A percentile compares a stretch with the other conserved stretches of the same genome.
These are phyloP conservation scores for Neurospora sp. DNA, from an alignment of 495 filamentous ascomycete genomes.

Conservation along the genomic window DNA sequence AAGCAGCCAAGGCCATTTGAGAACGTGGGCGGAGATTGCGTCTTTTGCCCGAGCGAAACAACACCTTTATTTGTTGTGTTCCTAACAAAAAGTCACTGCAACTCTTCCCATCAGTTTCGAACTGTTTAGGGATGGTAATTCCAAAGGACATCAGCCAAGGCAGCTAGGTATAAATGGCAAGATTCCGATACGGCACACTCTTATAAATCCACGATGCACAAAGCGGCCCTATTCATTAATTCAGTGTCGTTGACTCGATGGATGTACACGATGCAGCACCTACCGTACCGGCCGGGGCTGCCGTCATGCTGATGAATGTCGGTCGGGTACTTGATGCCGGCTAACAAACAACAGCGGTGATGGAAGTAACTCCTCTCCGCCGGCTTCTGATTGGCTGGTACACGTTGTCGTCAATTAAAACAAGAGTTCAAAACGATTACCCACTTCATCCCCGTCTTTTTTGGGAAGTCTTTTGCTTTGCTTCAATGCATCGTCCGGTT, in stretches of 20 bases:
- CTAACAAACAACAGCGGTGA: neutral
- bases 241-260: neutral
- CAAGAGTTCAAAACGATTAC: neutral
- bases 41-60: neutral
- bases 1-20: neutral
- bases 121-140: no score
- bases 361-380: neutral
- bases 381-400: neutral
- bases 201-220: neutral
- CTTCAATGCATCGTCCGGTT: neutral
- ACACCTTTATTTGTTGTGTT: neutral
- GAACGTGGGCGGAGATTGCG: neutral
- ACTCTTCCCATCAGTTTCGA: no score
- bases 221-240: neutral
- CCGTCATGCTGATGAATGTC: neutral
- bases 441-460: neutral
- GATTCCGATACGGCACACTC: no score
- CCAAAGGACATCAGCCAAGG: no score
- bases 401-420: neutral
- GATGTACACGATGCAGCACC: neutral
- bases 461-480: neutral
- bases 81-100: no score
- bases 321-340: neutral
- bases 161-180: no score
- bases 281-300: neutral